These are phyloP conservation scores for Skeletonema costatum DNA, from an alignment of 108 stramenopile species.

Conservation along the genomic window DNA sequence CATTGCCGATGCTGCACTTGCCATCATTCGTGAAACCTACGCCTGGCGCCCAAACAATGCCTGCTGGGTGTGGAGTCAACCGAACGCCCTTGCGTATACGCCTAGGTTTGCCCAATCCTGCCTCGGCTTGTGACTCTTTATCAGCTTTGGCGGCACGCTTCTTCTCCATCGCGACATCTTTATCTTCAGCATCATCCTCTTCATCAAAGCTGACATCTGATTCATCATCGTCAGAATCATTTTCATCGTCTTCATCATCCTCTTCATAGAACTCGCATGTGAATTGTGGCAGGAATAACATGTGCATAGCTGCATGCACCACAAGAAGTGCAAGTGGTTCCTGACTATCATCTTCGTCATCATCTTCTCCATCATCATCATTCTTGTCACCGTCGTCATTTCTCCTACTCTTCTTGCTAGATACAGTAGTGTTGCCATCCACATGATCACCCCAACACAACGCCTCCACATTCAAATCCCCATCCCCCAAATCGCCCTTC, in stretches of 20 bases:
- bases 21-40: slow-evolving; percentile 59
- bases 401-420: background rate
- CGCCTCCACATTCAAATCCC: slow-evolving; percentile 76
- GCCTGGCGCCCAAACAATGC: slow-evolving; percentile 81
- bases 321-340: slow-evolving; percentile 90
- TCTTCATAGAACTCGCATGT: slow-evolving; percentile 93
- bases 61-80: slow-evolving; percentile 59
- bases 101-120: slow-evolving; percentile 53
- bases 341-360: slow-evolving; percentile 61
- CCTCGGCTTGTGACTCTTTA: slow-evolving; percentile 59
- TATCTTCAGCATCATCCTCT: background rate
- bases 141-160: slow-evolving; percentile 47
- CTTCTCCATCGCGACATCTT: slow-evolving; percentile 9
- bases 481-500: slow-evolving; percentile 83
- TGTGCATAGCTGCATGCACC: slow-evolving; percentile 93
- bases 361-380: background rate
- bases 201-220: slow-evolving; percentile 17
- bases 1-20: slow-evolving; percentile 18
- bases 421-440: slow-evolving; percentile 32
- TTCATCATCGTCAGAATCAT: slow-evolving; percentile 14
- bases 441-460: slow-evolving; percentile 74
- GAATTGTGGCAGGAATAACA: slow-evolving; percentile 93
- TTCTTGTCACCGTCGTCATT: slow-evolving; percentile 33
- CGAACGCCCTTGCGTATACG: slow-evolving; percentile 57
- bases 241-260: slow-evolving; percentile 39